Conservation (phyloP, 1,284 basidiomycete genomes). For the Puccinia triticina region DNA sequence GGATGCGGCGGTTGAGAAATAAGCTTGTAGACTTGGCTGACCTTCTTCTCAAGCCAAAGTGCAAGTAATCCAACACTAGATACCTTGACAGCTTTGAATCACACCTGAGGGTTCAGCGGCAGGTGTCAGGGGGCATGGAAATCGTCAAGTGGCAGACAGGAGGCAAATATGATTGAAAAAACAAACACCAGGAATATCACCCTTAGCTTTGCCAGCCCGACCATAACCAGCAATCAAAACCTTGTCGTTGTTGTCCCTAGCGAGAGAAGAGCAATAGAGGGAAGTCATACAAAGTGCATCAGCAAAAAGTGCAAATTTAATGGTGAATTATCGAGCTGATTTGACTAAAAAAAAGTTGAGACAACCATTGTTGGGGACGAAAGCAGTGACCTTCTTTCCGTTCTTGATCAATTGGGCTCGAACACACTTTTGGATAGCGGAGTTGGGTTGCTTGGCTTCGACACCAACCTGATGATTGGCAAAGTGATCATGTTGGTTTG, state of each 20-base stretch:
- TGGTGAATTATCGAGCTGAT: neutral
- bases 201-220: conserved; percentile 98
- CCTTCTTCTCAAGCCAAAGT: conserved; percentile 99
- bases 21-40: conserved; percentile 55
- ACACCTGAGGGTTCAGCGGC: conserved; percentile 68
- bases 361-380: conserved; percentile 89
- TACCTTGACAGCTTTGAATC: conserved; percentile 99
- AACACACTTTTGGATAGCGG: conserved; percentile 99
- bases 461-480: conserved; percentile 64
- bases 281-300: neutral
- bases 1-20: neutral
- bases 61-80: conserved; percentile 96
- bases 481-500: too few relatives aligned
- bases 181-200: conserved; percentile 69
- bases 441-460: conserved; percentile 96
- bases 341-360: conserved; percentile 73
- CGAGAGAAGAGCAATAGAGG: conserved; percentile 44
- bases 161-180: conserved; percentile 55
- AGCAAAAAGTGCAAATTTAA: neutral
- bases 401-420: conserved; percentile 99
- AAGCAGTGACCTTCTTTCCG: conserved; percentile 98
- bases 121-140: neutral
- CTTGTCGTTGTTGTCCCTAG: conserved; percentile 52
- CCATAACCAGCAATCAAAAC: conserved; percentile 99
- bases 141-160: neutral